A percentile compares a stretch with the other conserved stretches of the same genome.
phyloP scores from a whole-genome alignment of 371 early-diverging fungal genomes.

The Conidiobolus incongruus region DNA sequence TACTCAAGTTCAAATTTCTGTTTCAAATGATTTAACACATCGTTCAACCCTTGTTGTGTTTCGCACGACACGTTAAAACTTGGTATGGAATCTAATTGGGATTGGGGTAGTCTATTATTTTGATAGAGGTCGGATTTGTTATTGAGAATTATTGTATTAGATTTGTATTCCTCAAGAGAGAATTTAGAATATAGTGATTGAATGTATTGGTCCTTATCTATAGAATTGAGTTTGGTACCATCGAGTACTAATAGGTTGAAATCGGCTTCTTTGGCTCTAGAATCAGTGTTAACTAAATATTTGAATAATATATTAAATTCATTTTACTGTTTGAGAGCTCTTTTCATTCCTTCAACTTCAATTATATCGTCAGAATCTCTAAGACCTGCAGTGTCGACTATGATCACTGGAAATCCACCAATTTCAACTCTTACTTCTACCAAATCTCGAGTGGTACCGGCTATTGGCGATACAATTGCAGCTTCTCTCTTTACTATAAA shows the following conservation, averaged over 20 bases:
- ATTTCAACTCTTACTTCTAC: conserved; percentile 47
- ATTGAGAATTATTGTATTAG: neutral
- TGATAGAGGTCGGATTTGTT: neutral
- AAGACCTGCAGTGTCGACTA: conserved; percentile 62
- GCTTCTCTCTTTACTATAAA: conserved; percentile 37
- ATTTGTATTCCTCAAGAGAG: neutral
- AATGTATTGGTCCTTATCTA: neutral
- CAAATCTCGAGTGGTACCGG: conserved; percentile 65
- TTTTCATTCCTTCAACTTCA: conserved; percentile 46
- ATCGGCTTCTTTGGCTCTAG: neutral
- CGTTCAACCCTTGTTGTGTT: conserved; percentile 29
- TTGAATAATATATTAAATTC: neutral
- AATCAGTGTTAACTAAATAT: neutral
- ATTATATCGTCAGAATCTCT: conserved; percentile 26
- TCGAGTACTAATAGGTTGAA: neutral
- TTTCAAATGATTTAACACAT: conserved; percentile 24
- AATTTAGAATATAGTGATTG: neutral
- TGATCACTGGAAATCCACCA: conserved; percentile 47
- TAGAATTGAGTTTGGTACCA: neutral
- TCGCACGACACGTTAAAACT: conserved; percentile 33
- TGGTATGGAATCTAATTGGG: neutral
- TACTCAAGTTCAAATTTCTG: conserved; percentile 22
- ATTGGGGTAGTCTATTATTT: too few species aligned
- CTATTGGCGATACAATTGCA: conserved; percentile 54
- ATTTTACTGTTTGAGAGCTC: conserved; percentile 17